Conservation (phyloP, 257 asterid genomes). For the Fraxinus americana region DNA sequence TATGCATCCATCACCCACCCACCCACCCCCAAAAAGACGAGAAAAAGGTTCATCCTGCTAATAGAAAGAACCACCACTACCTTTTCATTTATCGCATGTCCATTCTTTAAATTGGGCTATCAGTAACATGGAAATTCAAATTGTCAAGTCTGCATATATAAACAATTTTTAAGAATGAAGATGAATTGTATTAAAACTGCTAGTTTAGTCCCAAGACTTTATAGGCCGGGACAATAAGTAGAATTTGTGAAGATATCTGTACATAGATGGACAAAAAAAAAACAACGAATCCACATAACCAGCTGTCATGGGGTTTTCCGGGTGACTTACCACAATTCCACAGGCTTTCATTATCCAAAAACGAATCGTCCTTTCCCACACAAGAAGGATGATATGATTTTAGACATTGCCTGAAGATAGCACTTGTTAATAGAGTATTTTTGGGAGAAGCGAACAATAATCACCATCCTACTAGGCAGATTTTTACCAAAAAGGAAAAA, state of each 20-base stretch:
- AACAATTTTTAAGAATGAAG: not conserved
- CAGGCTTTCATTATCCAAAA: constrained; percentile 34
- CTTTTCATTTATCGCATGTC: not conserved
- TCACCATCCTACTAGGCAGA: not conserved
- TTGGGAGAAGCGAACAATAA: not conserved
- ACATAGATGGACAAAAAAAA: not conserved
- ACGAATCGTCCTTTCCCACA: constrained; percentile 51
- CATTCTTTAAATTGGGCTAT: not conserved
- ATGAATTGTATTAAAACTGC: not conserved
- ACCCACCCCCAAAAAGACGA: not conserved
- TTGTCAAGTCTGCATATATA: not conserved
- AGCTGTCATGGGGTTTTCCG: not conserved
- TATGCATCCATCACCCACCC: not conserved
- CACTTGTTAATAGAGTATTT: not conserved
- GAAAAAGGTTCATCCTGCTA: not conserved
- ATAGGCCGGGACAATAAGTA: not conserved
- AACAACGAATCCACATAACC: constrained; percentile 15
- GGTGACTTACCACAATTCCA: constrained; percentile 71
- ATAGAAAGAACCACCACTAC: not conserved
- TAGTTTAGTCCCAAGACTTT: not conserved
- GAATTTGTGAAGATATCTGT: not conserved
- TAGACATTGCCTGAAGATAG: constrained; percentile 63
- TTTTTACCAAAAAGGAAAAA: not conserved
- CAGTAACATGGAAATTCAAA: not conserved
- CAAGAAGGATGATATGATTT: constrained; percentile 76